Conservation (phyloP, 208 protist species). For the Acanthamoeba healyi region DNA sequence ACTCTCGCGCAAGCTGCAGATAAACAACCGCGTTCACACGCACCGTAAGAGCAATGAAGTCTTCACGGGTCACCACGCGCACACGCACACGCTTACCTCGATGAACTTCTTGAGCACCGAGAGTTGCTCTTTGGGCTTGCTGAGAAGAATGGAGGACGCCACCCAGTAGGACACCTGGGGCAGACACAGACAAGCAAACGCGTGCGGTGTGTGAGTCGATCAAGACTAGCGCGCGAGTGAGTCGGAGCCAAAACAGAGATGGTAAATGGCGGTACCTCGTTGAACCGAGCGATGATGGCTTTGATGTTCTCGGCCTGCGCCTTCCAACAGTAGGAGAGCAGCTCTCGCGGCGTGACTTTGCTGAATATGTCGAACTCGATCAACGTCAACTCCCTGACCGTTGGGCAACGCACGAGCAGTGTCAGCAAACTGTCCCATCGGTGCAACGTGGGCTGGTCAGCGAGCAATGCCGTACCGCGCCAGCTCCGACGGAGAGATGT, state of each 20-base stretch:
- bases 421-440: neutral
- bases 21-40: neutral
- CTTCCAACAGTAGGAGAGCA: constrained; percentile 37
- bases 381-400: constrained; percentile 21
- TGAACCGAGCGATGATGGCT: constrained; percentile 29
- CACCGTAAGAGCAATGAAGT: neutral
- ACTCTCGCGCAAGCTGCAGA: constrained; percentile 8
- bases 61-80: no score
- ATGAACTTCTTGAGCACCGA: constrained; percentile 46
- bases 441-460: neutral
- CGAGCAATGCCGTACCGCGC: neutral
- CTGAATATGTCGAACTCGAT: constrained; percentile 56
- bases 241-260: no score
- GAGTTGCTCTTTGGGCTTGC: constrained; percentile 32
- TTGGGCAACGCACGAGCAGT: neutral
- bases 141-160: constrained; percentile 21
- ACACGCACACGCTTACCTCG: neutral
- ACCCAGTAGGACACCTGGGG: constrained; percentile 39
- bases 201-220: no score
- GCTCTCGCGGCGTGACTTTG: constrained; percentile 33
- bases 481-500: constrained; percentile 25
- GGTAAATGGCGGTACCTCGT: neutral
- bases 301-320: constrained; percentile 28
- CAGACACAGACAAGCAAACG: neutral
- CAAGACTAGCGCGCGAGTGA: no score